Evolutionary conservation across 768 basidiomycete species (phyloP).

Genomic region (Leucosporidium yakuticum): DNA sequence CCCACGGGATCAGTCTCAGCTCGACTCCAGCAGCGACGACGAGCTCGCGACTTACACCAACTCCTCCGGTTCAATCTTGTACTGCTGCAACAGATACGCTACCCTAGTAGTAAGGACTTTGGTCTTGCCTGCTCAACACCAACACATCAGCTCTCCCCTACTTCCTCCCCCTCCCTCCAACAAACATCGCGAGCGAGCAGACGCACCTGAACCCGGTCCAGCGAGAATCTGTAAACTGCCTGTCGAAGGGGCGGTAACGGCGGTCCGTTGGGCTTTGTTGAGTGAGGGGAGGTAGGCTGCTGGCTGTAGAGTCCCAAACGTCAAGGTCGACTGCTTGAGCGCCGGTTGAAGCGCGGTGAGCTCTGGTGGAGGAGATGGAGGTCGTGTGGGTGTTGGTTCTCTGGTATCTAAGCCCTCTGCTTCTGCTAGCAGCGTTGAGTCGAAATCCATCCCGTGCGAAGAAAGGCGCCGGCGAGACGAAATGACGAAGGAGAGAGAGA

Average conservation of each 20-base stretch:
- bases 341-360: background rate
- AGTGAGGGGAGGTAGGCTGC: conserved; percentile 6
- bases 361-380: background rate
- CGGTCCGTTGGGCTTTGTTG: conserved; percentile 25
- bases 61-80: conserved; percentile 39
- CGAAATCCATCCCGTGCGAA: no score
- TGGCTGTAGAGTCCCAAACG: background rate
- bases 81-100: conserved; percentile 43
- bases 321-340: background rate
- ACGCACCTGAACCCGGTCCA: conserved; percentile 35
- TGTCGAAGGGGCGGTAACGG: conserved; percentile 8
- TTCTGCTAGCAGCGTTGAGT: no score
- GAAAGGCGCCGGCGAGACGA: no score
- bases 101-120: conserved; percentile 45
- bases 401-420: no score
- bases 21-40: no score
- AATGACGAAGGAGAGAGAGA: no score
- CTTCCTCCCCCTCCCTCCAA: background rate
- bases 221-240: conserved; percentile 35
- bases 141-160: background rate
- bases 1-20: no score
- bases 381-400: background rate
- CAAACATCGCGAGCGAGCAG: no score
- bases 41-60: conserved; percentile 40
- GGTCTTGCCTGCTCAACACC: conserved; percentile 42